These are phyloP conservation scores for Leccinum truebloodii DNA, from an alignment of 768 basidiomycete genomes.

Conservation along the genomic window DNA sequence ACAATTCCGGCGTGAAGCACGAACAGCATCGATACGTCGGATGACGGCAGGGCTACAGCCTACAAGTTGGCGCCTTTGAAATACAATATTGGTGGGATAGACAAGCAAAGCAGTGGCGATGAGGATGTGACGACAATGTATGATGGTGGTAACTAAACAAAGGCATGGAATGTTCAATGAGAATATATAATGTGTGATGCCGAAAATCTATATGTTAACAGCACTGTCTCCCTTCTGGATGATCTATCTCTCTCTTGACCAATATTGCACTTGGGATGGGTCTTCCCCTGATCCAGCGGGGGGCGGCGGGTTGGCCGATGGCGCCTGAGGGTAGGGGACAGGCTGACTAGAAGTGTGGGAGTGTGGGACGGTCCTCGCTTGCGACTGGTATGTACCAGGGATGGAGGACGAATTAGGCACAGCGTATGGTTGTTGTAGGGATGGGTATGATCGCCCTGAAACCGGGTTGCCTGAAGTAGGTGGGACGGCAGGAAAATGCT, in stretches of 20 bases:
- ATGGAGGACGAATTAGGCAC: conserved; percentile 18
- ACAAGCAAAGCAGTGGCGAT: conserved; percentile 10
- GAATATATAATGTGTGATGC: conserved; percentile 16
- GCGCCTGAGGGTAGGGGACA: conserved; percentile 27
- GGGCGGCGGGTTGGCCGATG: conserved; percentile 25
- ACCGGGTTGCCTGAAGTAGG: conserved; percentile 23
- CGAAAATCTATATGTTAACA: conserved; percentile 15
- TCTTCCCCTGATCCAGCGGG: conserved; percentile 30
- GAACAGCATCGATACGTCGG: background rate
- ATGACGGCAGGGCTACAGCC: conserved; percentile 19
- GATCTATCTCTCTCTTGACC: conserved; percentile 25
- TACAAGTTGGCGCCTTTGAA: conserved; percentile 7
- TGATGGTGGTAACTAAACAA: conserved; percentile 8
- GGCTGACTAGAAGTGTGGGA: conserved; percentile 26
- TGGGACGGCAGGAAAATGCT: conserved; percentile 31
- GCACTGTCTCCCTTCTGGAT: conserved; percentile 9
- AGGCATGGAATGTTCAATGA: conserved; percentile 6
- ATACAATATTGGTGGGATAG: conserved; percentile 21
- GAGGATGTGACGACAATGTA: conserved; percentile 13
- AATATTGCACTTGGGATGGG: conserved; percentile 30
- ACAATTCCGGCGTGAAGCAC: conserved; percentile 23
- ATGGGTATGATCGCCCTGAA: conserved; percentile 29
- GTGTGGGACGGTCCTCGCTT: conserved; percentile 22
- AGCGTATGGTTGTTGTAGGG: conserved; percentile 29
- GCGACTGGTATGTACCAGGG: conserved; percentile 26